Percentiles rank a stretch among this genome's conserved stretches.
phyloP scores from a whole-genome alignment of 768 basidiomycete genomes.

The Mycena maculata region DNA sequence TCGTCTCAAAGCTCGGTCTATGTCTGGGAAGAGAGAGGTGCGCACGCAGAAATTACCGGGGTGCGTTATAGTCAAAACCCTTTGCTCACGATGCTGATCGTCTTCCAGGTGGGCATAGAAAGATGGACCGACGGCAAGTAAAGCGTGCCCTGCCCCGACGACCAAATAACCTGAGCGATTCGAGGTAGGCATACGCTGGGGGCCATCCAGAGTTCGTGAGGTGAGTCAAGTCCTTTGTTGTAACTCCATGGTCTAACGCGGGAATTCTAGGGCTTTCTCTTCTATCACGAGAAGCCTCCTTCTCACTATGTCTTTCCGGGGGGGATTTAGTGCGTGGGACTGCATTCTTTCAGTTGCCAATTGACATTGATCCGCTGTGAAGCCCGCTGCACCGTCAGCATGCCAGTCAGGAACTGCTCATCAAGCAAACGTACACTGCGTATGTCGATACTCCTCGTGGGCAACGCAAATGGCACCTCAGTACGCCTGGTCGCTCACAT shows the following conservation, averaged over 20 bases:
- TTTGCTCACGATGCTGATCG: slow-evolving; percentile 15
- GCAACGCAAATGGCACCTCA: slow-evolving; percentile 85
- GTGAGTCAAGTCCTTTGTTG: slow-evolving; percentile 47
- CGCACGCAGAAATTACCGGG: slow-evolving; percentile 77
- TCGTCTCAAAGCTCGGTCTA: too few relatives aligned
- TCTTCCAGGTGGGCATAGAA: slow-evolving; percentile 77
- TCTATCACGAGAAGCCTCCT: slow-evolving; percentile 82
- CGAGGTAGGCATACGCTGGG: slow-evolving; percentile 75
- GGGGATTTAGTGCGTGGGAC: slow-evolving; percentile 57
- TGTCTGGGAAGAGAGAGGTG: slow-evolving; percentile 87
- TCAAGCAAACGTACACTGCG: slow-evolving; percentile 87
- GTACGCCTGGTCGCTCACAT: slow-evolving; percentile 53
- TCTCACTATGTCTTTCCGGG: slow-evolving; percentile 51
- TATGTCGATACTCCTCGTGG: slow-evolving; percentile 75
- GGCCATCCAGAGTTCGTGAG: slow-evolving; percentile 82
- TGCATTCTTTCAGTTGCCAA: slow-evolving; percentile 11
- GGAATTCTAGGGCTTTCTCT: slow-evolving; percentile 73
- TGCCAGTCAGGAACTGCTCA: slow-evolving; percentile 57
- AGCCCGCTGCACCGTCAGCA: slow-evolving; percentile 41
- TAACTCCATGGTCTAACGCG: slow-evolving; percentile 12
- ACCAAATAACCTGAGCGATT: background rate
- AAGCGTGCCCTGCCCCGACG: background rate
- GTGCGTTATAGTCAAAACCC: slow-evolving; percentile 54
- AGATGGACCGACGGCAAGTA: slow-evolving; percentile 80
- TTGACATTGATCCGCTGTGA: slow-evolving; percentile 22